phyloP scores from a whole-genome alignment of 2,329 filamentous ascomycete species.

The Fusarium floridanum region DNA sequence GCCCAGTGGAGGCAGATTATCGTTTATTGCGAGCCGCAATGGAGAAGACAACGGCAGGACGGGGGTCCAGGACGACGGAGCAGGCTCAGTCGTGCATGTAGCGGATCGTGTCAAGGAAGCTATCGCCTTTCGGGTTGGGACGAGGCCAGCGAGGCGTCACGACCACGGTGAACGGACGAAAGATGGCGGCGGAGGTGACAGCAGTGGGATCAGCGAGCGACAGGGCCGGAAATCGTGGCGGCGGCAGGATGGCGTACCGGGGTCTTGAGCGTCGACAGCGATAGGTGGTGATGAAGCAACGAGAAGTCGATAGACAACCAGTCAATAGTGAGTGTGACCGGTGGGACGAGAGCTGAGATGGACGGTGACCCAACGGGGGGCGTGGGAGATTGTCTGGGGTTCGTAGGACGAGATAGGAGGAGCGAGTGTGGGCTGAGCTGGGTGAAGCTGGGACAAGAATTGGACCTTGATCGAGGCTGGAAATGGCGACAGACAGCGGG shows the following conservation, averaged over 20 bases:
- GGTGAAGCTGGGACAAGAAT: constrained; percentile 36
- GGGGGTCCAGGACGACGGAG: constrained; percentile 20
- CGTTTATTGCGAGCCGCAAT: constrained; percentile 37
- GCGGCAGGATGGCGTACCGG: constrained; percentile 44
- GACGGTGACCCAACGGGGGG: constrained; percentile 43
- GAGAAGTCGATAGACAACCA: constrained; percentile 37
- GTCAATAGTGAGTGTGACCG: constrained; percentile 39
- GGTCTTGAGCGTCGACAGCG: constrained; percentile 41
- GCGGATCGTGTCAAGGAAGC: constrained; percentile 28
- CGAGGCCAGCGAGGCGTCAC: constrained; percentile 35
- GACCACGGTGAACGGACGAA: constrained; percentile 23
- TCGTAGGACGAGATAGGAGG: constrained; percentile 35
- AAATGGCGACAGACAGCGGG: constrained; percentile 34
- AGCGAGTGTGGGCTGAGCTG: constrained; percentile 41
- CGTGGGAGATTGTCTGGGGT: constrained; percentile 42
- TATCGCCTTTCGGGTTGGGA: constrained; percentile 34
- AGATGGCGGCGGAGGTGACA: constrained; percentile 36
- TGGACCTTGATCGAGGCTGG: constrained; percentile 40
- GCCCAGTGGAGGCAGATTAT: constrained; percentile 36
- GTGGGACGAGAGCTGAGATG: constrained; percentile 51
- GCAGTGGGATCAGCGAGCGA: constrained; percentile 43
- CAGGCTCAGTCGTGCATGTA: constrained; percentile 44
- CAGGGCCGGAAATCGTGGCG: constrained; percentile 43
- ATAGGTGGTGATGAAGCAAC: constrained; percentile 40
- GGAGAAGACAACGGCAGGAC: constrained; percentile 18